Evolutionary conservation across 345 rosid genomes (phyloP), one percentile per base, ranked within the genome.

Genomic region (Orychophragmus violaceus): DNA sequence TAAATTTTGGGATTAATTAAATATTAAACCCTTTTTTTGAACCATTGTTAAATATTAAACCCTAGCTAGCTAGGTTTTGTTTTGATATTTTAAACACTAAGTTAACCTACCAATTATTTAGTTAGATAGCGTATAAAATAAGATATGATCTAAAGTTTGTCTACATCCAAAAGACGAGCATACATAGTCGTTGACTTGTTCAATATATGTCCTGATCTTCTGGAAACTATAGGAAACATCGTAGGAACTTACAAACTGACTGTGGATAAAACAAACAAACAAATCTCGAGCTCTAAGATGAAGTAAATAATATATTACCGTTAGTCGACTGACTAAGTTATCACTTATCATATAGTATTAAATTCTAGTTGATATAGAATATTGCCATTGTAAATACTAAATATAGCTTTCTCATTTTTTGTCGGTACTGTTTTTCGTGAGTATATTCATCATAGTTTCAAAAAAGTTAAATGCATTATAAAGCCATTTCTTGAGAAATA

Each of bases 111-210:
- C 37, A 41, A 50, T 23, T 59, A 30, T 59, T 30, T 66, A 59
- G 27, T 28, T 51, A 52, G 14, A 52, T 42, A 42, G 77, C 22
- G 68, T 59, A 72, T 72, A 58, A 66, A 66, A 59, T 66, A 66
- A 59, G 62, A 66, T 66, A 59, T 59, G 62, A 73, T 39, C 72
- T 27, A 24, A 57, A 51, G 30, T 24, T 65, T 54, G 44, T 64
- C 59, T 64, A 49, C 54, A 29, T 72, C 62, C 61, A 58, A 65
- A 58, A 65, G 14, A 52, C 62, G 72, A 73, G 62, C 57, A 36
- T 35, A 59, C 57, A 36, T 35, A 59, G 72, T 73, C 66, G 72
- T 59, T 73, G 77, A 66, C 68, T 66, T 66, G 9, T 51, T 29
- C 25, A 17, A 39, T 22, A 49, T 22, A 49, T 58, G 30, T 56